Evolutionary conservation across 441 rosid species (phyloP), one percentile per base, ranked within the genome.

Genomic region (Bruguiera hainesii): DNA sequence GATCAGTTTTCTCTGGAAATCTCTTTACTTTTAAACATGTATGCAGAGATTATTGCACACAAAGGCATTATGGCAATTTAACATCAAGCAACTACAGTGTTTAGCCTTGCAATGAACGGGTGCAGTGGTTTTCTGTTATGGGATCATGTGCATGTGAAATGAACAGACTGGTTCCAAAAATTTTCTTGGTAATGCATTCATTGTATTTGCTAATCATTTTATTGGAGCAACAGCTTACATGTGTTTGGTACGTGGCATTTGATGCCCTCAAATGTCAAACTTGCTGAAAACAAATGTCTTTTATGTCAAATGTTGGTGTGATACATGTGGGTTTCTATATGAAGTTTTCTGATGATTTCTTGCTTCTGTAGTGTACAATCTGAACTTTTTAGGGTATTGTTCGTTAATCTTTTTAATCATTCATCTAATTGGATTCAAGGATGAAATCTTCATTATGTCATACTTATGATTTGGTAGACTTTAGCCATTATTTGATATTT

Each of bases 401-500:
- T 51, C 50, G 23, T 68, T 23, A 30, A 20, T 60, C 15, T 20
- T 46, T 42, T 19, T 26, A 56, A 18, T 56, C 29, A 42, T 49
- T 70, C 15, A 23, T 37, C 20, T 30, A 26, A 42, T 60, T 52
- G 56, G 37, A 49, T 15, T 26, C 25, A 48, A 26, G 48, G 48
- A 58, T 31, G 52, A 51, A 59, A 35, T 6, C 35, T 58, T 50
- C 33, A 60, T 28, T 62, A 58, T 33, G 37, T 7, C 6, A 6
- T 31, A 13, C 60, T 31, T 3, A 60, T 58, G 21, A 21, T 61
- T 35, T 57, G 28, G 29, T 61, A 26, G 25, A 26, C 11, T 26
- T 26, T 67, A 11, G 48, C 48, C 2, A 13, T 37, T 37, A 37
- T 69, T 50, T 69, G 21, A 67, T 73, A 31, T 16, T n/a, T 49